Percentiles rank a stretch among this genome's conserved stretches.
phyloP scores from a whole-genome alignment of 345 rosid genomes.

The Lumnitzera racemosa region DNA sequence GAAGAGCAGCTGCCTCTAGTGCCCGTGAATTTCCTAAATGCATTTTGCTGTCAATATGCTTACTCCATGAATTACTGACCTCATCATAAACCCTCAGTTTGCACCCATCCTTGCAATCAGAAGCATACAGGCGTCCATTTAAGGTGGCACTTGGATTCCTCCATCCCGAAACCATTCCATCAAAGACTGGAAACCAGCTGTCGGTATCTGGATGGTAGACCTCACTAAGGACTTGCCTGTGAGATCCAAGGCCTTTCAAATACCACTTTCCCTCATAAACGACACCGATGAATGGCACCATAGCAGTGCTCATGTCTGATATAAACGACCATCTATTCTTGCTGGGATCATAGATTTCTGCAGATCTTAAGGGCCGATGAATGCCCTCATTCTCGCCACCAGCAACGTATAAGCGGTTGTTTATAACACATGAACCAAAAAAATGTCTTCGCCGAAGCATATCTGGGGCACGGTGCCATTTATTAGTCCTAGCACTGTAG shows the following conservation, averaged over 20 bases:
- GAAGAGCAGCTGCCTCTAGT: slow-evolving; percentile 12
- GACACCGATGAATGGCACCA: slow-evolving; percentile 74
- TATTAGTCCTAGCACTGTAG: slow-evolving; percentile 67
- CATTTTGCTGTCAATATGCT: slow-evolving; percentile 56
- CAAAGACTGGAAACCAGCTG: slow-evolving; percentile 53
- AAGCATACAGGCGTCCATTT: slow-evolving; percentile 55
- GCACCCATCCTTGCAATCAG: slow-evolving; percentile 76
- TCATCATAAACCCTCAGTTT: slow-evolving; percentile 62
- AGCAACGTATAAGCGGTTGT: slow-evolving; percentile 68
- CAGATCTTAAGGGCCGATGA: slow-evolving; percentile 58
- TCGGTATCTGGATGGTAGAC: slow-evolving; percentile 50
- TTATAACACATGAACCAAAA: slow-evolving; percentile 75
- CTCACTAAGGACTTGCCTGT: slow-evolving; percentile 61
- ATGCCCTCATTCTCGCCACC: slow-evolving; percentile 73
- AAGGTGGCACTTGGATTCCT: slow-evolving; percentile 59
- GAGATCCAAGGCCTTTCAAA: slow-evolving; percentile 65
- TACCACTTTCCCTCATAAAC: slow-evolving; percentile 65
- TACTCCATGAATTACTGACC: slow-evolving; percentile 54
- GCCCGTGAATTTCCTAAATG: slow-evolving; percentile 23
- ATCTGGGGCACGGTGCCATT: slow-evolving; percentile 79
- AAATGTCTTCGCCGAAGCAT: slow-evolving; percentile 70
- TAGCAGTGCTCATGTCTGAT: slow-evolving; percentile 68
- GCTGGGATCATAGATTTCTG: slow-evolving; percentile 74
- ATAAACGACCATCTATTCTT: slow-evolving; percentile 68
- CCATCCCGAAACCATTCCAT: slow-evolving; percentile 79